Evolutionary conservation across 2,329 filamentous ascomycete genomes (phyloP).

Genomic region (Fusarium tricinctum): DNA sequence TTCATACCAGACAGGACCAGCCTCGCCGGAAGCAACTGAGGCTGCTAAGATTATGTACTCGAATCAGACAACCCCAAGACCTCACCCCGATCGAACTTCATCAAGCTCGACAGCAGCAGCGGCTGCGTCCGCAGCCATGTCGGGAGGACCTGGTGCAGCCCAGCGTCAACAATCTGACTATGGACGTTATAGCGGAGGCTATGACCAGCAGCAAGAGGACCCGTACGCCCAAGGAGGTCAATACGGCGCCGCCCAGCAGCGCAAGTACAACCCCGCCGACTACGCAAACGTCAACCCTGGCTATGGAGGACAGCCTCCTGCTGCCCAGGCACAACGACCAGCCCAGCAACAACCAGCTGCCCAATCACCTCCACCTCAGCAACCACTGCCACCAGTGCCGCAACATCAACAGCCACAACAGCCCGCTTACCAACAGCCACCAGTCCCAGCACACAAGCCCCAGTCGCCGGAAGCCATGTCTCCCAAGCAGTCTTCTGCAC

Average conservation of each 20-base stretch:
- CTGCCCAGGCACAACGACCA: conserved; percentile 52
- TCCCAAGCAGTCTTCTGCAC: conserved; percentile 50
- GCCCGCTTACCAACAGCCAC: conserved; percentile 55
- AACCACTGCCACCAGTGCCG: conserved; percentile 53
- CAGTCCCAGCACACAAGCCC: conserved; percentile 56
- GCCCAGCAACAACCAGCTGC: conserved; percentile 52
- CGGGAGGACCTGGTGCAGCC: conserved; percentile 59
- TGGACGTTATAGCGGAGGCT: conserved; percentile 52
- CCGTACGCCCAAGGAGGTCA: conserved; percentile 54
- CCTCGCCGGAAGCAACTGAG: conserved; percentile 67
- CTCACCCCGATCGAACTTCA: conserved; percentile 67
- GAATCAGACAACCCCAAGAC: conserved; percentile 67
- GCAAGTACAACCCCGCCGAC: conserved; percentile 82
- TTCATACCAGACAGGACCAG: conserved; percentile 41
- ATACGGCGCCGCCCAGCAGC: conserved; percentile 61
- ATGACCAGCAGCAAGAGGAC: conserved; percentile 55
- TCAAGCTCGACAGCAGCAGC: conserved; percentile 70
- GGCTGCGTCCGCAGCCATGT: conserved; percentile 71
- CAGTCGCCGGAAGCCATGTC: conserved; percentile 57
- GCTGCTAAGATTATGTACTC: conserved; percentile 75
- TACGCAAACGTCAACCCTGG: conserved; percentile 73
- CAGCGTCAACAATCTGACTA: conserved; percentile 55
- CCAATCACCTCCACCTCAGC: conserved; percentile 57
- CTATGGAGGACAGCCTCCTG: conserved; percentile 56
- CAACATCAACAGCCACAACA: conserved; percentile 51